Conservation (phyloP, 164 flowering plant species). For the Vitis amurensis region DNA sequence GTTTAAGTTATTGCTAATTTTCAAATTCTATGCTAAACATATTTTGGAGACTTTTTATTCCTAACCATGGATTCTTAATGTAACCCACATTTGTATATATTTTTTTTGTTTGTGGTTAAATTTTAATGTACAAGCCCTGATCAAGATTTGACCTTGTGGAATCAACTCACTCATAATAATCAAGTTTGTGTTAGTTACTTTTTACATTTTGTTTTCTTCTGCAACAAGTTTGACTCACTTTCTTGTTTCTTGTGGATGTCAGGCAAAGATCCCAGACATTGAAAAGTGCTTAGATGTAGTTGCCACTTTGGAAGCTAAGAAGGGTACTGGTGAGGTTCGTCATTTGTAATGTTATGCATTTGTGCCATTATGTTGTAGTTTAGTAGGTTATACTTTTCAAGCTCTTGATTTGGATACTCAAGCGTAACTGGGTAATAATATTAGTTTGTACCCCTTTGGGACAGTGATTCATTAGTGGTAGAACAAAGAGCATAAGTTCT, state of each 20-base stretch:
- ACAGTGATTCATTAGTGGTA: too few species aligned
- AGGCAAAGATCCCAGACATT: slow-evolving; percentile 97
- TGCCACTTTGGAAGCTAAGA: slow-evolving; percentile 79
- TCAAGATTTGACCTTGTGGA: too few species aligned
- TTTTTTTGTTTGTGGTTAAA: too few species aligned
- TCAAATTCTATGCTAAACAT: too few species aligned
- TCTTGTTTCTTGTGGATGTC: slow-evolving; percentile 22
- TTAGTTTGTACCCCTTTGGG: not conserved
- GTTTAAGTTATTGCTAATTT: too few species aligned
- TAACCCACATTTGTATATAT: too few species aligned
- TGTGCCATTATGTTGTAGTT: not conserved
- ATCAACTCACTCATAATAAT: too few species aligned
- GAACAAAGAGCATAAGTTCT: too few species aligned
- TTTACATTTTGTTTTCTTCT: not conserved
- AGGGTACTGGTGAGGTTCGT: slow-evolving; percentile 94
- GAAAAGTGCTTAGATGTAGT: slow-evolving; percentile 92
- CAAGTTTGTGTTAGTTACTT: not conserved
- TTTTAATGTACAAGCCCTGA: too few species aligned
- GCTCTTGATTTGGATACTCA: not conserved
- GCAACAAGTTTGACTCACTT: not conserved
- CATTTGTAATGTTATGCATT: not conserved
- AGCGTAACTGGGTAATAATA: not conserved
- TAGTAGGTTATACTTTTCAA: not conserved
- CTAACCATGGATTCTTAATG: too few species aligned
- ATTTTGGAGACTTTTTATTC: too few species aligned